These are phyloP conservation scores for Sphagnurus paluster DNA, from an alignment of 1,284 basidiomycete genomes.

Conservation along the genomic window DNA sequence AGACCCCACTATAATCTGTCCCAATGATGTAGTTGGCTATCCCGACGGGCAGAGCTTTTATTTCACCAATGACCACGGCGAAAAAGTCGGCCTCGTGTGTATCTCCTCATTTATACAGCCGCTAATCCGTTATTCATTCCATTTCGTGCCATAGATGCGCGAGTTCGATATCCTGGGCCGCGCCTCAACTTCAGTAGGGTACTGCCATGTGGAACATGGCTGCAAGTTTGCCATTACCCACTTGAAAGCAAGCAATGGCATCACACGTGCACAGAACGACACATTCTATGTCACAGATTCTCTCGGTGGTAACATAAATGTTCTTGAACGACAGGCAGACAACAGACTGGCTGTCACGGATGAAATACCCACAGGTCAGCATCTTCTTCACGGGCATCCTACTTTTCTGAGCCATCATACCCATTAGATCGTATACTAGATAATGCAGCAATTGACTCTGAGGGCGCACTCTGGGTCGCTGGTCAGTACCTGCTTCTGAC, in stretches of 20 bases:
- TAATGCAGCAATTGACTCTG: constrained; percentile 55
- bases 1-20: constrained; percentile 59
- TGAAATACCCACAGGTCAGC: constrained; percentile 42
- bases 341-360: constrained; percentile 52
- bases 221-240: constrained; percentile 54
- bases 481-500: constrained; percentile 33
- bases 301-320: constrained; percentile 40
- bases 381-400: background rate
- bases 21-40: constrained; percentile 69
- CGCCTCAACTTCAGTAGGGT: constrained; percentile 48
- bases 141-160: constrained; percentile 30
- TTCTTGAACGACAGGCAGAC: constrained; percentile 57
- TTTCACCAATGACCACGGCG: constrained; percentile 67
- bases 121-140: background rate
- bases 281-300: constrained; percentile 57
- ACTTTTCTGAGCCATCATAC: background rate
- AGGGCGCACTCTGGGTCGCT: constrained; percentile 59
- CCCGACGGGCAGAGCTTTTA: constrained; percentile 61
- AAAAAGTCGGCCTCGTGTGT: constrained; percentile 55
- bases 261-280: constrained; percentile 50
- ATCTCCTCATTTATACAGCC: background rate
- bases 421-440: constrained; percentile 48
- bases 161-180: constrained; percentile 34
- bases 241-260: constrained; percentile 55
- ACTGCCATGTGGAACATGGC: constrained; percentile 56